Base-by-base conservation (phyloP, 2,329 filamentous ascomycete species). In the Pseudogymnoascus sp. region DNA sequence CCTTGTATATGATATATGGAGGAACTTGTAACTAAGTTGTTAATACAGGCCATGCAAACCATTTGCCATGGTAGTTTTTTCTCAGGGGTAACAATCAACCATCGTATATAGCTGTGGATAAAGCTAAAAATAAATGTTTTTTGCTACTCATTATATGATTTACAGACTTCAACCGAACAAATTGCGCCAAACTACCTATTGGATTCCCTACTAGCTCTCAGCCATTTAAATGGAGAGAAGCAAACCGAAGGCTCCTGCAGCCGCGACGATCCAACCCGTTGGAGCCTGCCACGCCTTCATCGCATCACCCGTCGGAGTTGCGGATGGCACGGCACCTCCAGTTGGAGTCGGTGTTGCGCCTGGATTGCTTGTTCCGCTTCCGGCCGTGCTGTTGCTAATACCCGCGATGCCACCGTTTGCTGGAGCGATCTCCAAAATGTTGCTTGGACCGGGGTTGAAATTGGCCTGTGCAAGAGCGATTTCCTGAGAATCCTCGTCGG, bases 391-490 rank as follows among this genome's bases (percentile, higher is more conserved):
- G n/a, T 53, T 53, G 47, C 14, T 31, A 4, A 53, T 53, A 31
- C 25, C 23, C 7, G 44, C 44, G 44, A 50, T 50, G 14, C 11
- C 47, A 14, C 23, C 23, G 23, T 28, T 50, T n/a, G 44, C 44
- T 50, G 44, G 23, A 10, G 14, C 44, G 4, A 50, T 50, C 23
- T 50, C 42, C 18, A 47, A 47, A 47, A 47, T 47, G 6, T 47
- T 47, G 42, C 42, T 47, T 47, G 42, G 42, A 11, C 42, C 31
- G 5, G 63, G 73, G 69, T 81, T 79, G 63, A 81, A 69, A 66
- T 82, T 82, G 60, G 82, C 76, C 73, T 81, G 81, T 10, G 80
- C 80, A 5, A 84, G 69, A 64, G 74, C 80, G 62, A 84, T 74
- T 73, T 81, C 73, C 68, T 78, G 69, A 71, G 81, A 77, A 63